These are phyloP conservation scores for Pseudogymnoascus sp. DNA, from an alignment of 2,329 filamentous ascomycete species.

Conservation along the genomic window DNA sequence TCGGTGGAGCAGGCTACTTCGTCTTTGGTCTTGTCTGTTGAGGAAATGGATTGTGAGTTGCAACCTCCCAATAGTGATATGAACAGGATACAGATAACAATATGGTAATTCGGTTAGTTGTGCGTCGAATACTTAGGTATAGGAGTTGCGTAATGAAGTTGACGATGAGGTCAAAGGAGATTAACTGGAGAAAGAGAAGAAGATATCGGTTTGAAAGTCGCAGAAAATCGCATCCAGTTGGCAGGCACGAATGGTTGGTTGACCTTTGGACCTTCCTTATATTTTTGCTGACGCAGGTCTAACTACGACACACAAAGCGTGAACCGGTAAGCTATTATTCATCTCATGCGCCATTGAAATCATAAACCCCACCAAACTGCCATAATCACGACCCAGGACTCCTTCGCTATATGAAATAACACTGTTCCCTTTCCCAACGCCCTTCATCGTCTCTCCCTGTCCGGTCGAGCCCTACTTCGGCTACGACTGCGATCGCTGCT, in stretches of 20 bases:
- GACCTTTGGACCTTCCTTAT: neutral
- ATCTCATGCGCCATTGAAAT: neutral
- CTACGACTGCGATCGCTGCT: slow-evolving; percentile 39
- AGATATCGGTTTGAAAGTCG: neutral
- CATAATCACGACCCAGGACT: slow-evolving; percentile 18
- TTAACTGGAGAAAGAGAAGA: neutral
- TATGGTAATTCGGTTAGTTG: neutral
- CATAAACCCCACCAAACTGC: neutral
- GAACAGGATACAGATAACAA: neutral
- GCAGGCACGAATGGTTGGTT: neutral
- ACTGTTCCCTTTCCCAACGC: neutral
- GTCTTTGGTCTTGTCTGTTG: neutral
- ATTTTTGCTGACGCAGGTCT: neutral
- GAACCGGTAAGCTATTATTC: neutral
- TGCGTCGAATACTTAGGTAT: neutral
- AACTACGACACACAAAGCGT: neutral
- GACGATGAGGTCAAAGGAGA: neutral
- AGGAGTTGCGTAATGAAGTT: neutral
- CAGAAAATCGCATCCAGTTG: neutral
- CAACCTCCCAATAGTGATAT: neutral
- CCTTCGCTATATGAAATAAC: slow-evolving; percentile 20
- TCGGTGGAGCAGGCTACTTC: neutral
- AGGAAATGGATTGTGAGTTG: neutral
- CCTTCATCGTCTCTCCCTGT: slow-evolving; percentile 20
- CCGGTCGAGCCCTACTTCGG: slow-evolving; percentile 24